Evolutionary conservation across 768 basidiomycete species (phyloP).

Genomic region (Boletus pseudopeckii): DNA sequence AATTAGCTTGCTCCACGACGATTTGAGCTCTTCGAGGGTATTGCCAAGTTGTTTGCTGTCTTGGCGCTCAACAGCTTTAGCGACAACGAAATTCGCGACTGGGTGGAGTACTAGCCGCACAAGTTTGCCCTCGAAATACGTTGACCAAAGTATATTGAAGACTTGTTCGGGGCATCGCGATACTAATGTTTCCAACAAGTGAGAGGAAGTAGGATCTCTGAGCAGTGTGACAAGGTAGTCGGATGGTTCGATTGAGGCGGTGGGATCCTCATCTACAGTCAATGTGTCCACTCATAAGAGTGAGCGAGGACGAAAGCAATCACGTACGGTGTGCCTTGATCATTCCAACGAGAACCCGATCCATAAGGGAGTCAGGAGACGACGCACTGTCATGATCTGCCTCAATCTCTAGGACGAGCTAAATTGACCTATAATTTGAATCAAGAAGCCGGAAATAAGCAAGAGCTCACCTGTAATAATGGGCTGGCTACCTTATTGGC

Average conservation of each 20-base stretch:
- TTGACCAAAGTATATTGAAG: conserved; percentile 69
- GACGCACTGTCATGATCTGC: conserved; percentile 59
- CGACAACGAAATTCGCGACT: conserved; percentile 91
- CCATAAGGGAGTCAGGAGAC: conserved; percentile 71
- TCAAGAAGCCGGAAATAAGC: conserved; percentile 5
- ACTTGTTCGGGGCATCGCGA: conserved; percentile 54
- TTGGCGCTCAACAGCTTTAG: conserved; percentile 68
- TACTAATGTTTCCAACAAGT: conserved; percentile 82
- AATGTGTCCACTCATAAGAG: neutral
- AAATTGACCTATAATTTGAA: conserved; percentile 6
- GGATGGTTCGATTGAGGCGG: conserved; percentile 46
- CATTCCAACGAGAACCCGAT: conserved; percentile 72
- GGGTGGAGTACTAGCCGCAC: conserved; percentile 77
- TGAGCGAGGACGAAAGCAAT: neutral
- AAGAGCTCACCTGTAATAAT: conserved; percentile 55
- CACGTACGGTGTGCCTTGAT: conserved; percentile 62
- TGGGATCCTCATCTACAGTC: conserved; percentile 38
- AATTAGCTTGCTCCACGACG: conserved; percentile 58
- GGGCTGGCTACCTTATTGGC: conserved; percentile 77
- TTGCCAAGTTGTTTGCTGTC: conserved; percentile 51
- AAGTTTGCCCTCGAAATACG: conserved; percentile 76
- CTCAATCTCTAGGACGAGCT: conserved; percentile 86
- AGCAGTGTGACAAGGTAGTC: conserved; percentile 82
- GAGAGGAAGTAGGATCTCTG: conserved; percentile 84
- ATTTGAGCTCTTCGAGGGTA: conserved; percentile 58